Conservation (phyloP, 805 yeast genomes). For the Hanseniaspora thailandica region DNA sequence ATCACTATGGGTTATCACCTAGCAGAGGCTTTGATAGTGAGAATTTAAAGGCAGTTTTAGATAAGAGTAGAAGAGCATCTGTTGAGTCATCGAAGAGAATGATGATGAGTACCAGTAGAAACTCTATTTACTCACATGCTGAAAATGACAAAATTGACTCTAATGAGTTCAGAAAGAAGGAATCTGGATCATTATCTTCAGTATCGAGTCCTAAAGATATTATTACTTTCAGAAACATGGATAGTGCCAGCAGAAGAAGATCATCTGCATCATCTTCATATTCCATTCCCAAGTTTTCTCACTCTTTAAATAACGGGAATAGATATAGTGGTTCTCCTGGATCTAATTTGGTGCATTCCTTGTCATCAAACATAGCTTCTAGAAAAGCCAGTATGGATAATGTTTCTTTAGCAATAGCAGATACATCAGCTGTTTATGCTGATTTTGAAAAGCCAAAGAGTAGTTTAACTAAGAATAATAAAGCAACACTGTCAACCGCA, state of each 20-base stretch:
- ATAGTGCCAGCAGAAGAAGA: constrained; percentile 19
- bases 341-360: neutral
- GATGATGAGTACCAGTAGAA: constrained; percentile 2
- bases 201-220: constrained; percentile 5
- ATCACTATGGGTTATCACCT: constrained; percentile 14
- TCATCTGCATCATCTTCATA: constrained; percentile 14
- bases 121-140: constrained; percentile 1
- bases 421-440: constrained; percentile 28
- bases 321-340: constrained; percentile 16
- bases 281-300: constrained; percentile 16
- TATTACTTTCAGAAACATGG: neutral
- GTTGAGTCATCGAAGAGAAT: constrained; percentile 4
- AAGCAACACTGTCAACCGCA: neutral
- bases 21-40: constrained; percentile 17
- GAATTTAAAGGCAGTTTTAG: constrained; percentile 26
- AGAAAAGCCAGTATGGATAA: constrained; percentile 21
- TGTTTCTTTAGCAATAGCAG: constrained; percentile 27
- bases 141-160: neutral
- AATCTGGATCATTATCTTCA: constrained; percentile 11
- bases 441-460: constrained; percentile 25
- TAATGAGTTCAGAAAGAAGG: constrained; percentile 1
- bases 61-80: constrained; percentile 14
- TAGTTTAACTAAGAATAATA: constrained; percentile 2
- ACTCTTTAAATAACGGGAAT: constrained; percentile 20
- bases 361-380: neutral